Evolutionary conservation across 495 filamentous ascomycete genomes (phyloP), one percentile per base, ranked within the genome.

Genomic region (Aspergillus cavernicola): DNA sequence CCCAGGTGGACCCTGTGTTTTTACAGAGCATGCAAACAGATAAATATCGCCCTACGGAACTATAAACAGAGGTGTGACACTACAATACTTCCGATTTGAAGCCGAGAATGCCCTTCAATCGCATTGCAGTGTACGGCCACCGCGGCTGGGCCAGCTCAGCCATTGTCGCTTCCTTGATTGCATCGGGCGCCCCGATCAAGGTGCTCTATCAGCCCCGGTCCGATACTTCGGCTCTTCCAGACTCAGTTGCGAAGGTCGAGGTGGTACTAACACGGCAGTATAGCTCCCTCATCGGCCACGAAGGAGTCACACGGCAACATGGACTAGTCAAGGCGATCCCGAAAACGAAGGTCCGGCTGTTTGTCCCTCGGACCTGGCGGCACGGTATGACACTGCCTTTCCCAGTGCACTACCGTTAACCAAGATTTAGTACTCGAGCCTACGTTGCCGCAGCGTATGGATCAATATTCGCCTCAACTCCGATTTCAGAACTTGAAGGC

Each of bases 221-320:
- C 0, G 51, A 61, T 40, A 42, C 43, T 6, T 52, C 36, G 13
- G 50, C 16, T 28, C 32, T 61, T 1, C 59, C 56, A 0, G 41
- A 36, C 2, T 6, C 38, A 42, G 56, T 65, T 2, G 16, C 4
- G 12, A 36, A 24, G 9, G 35, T 61, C 24, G 50, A 61, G 45
- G 62, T 65, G 3, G 56, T 51, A 10, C 33, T 36, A 51, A 53
- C 39, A 13, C n/a, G 23, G 36, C 12, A 6, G 4, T 10, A 18
- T 16, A 65, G 62, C 28, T 65, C 50, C 12, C 56, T 65, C 15
- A 59, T 65, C 23, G 62, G 62, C 13, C 23, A 58, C 16, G 56
- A 52, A 15, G 59, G 54, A 15, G 36, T 53, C 41, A 6, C 13
- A 6, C 29, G 33, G 28, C 53, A 65, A 31, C 37, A 62, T 36